Percentiles rank a stretch among this genome's conserved stretches.
phyloP scores from a whole-genome alignment of 768 basidiomycete species.

The Pisolithus marmoratus region DNA sequence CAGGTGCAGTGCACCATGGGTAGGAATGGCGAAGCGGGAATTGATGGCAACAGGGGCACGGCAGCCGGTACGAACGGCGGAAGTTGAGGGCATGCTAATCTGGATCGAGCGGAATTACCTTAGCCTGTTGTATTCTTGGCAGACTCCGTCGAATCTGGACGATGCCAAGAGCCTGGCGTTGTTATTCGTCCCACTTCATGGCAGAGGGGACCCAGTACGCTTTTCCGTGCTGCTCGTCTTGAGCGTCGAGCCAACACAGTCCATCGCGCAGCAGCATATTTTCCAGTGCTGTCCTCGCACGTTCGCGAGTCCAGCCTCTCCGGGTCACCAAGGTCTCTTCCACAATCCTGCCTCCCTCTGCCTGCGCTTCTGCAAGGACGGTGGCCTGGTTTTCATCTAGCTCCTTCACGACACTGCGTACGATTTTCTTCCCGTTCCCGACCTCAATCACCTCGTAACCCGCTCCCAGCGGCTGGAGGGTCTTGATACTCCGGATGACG shows the following conservation, averaged over 20 bases:
- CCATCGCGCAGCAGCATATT: slow-evolving; percentile 91
- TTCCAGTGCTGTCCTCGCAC: slow-evolving; percentile 73
- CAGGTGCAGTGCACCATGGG: too few species aligned
- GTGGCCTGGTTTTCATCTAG: slow-evolving; percentile 86
- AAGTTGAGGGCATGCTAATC: too few species aligned
- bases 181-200: slow-evolving; percentile 74
- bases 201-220: slow-evolving; percentile 88
- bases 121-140: too few species aligned
- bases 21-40: too few species aligned
- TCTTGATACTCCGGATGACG: slow-evolving; percentile 75
- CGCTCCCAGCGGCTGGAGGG: slow-evolving; percentile 82
- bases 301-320: slow-evolving; percentile 73
- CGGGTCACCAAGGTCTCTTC: slow-evolving; percentile 53
- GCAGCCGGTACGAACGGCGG: too few species aligned
- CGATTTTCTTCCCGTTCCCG: slow-evolving; percentile 66
- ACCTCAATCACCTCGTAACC: slow-evolving; percentile 84
- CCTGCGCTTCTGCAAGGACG: slow-evolving; percentile 69
- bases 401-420: slow-evolving; percentile 85
- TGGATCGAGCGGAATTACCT: too few species aligned
- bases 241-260: slow-evolving; percentile 92
- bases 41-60: too few species aligned
- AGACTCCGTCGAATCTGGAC: too few species aligned
- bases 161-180: not conserved
- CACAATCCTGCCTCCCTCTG: slow-evolving; percentile 63
- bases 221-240: slow-evolving; percentile 58